Base-by-base conservation (phyloP, 2,329 filamentous ascomycete genomes). In the Fusarium sp. region DNA sequence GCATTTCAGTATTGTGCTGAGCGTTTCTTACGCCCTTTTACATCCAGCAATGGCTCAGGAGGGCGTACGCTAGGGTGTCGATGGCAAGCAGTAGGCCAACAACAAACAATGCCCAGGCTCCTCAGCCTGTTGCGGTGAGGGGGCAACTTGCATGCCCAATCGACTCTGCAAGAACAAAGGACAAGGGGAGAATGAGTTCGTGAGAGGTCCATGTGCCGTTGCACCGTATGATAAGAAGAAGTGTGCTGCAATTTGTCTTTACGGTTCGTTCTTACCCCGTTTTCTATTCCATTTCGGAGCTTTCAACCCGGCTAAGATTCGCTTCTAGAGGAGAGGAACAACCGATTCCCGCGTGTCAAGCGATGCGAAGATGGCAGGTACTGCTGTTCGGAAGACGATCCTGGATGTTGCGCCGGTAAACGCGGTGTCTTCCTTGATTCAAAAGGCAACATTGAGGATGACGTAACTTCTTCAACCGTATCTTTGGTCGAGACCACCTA, bases 201-300 rank as follows among this genome's bases (percentile, higher is more conserved):
- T 75, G 8, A 64, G 73, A 56, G 72, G 70, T 0, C 73, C 73
- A 3, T 75, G 70, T 44, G 70, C 72, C 16, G 53, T 75, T 19
- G 61, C 61, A 15, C 67, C 72, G 0, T 73, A 69, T 6, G 53
- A 69, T 18, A 67, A 44, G 18, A 64, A 43, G 13, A 69, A 72
- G 6, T 73, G 69, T 21, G 69, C 71, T 5, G 53, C 59, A 3
- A 72, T 72, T 6, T 73, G 63, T 23, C 46, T 75, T 16, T 72
- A 68, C 10, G 63, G 63, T 74, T 37, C 60, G 71, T 57, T 15
- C 10, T 9, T 9, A 2, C 9, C 33, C 7, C 11, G 0, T 6
- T 21, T n/a, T 3, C 15, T 37, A 7, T 16, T 16, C 7, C 23
- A 23, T 19, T 46, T 16, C 4, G 19, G 4, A 47, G 25, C 3